Evolutionary conservation across 345 rosid species (phyloP).

Genomic region (Triadica sebifera): DNA sequence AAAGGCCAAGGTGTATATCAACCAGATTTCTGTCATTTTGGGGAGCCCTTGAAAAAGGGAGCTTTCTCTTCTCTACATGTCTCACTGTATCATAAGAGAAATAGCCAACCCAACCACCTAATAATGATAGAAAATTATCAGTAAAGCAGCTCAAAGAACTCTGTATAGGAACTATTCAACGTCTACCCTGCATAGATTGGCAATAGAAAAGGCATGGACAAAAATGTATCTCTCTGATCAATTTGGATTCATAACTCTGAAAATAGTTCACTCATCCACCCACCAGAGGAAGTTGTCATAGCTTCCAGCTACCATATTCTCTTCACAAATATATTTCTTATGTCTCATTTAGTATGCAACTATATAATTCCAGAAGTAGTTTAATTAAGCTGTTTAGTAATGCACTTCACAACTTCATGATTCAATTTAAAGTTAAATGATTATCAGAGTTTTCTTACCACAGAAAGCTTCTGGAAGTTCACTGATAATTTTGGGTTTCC

Average conservation of each 20-base stretch:
- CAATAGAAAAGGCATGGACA: neutral
- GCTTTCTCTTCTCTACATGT: conserved; percentile 70
- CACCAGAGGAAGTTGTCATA: too few species aligned
- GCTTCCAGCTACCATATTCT: too few species aligned
- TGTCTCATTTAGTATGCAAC: too few species aligned
- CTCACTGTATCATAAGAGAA: conserved; percentile 90
- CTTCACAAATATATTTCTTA: too few species aligned
- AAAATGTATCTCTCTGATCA: neutral
- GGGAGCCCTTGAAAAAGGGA: conserved; percentile 71
- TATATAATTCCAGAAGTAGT: too few species aligned
- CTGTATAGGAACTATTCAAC: neutral
- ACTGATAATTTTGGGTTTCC: conserved; percentile 71
- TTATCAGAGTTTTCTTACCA: conserved; percentile 40
- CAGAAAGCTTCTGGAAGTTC: conserved; percentile 86
- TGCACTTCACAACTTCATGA: neutral
- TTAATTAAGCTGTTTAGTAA: too few species aligned
- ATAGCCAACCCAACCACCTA: conserved; percentile 98
- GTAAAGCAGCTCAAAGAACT: neutral
- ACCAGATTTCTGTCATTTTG: conserved; percentile 80
- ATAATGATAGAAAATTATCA: conserved; percentile 6
- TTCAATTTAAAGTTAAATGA: neutral
- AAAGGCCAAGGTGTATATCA: conserved; percentile 86
- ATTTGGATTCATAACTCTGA: neutral
- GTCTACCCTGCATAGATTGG: neutral
- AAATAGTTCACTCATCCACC: too few species aligned